Percentiles rank a stretch among this genome's conserved stretches.
Conservation (phyloP, 257 asterid genomes). For the Forsythia viridissima region DNA sequence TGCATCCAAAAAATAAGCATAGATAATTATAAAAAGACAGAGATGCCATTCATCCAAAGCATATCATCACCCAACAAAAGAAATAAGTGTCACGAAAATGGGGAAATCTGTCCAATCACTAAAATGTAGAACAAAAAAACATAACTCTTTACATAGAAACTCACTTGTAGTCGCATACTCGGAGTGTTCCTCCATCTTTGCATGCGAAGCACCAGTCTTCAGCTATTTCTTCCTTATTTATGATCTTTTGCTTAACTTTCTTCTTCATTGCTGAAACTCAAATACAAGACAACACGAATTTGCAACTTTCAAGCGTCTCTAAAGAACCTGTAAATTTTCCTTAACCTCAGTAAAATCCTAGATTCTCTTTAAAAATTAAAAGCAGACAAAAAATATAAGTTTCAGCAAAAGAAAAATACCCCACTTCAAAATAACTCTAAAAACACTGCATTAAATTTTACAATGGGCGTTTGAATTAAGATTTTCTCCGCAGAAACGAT, state of each 20-base stretch:
- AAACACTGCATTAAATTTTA: not conserved
- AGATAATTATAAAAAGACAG: not conserved
- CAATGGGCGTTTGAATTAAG: not conserved
- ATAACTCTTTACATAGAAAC: not conserved
- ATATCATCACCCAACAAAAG: not conserved
- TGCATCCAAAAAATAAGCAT: not conserved
- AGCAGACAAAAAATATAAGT: not conserved
- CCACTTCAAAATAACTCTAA: not conserved
- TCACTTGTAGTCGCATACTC: constrained; percentile 69
- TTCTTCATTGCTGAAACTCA: constrained; percentile 37
- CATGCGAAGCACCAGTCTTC: constrained; percentile 85
- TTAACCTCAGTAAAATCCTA: not conserved
- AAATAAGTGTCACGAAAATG: not conserved
- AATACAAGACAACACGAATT: not conserved
- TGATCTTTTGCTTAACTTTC: constrained; percentile 29
- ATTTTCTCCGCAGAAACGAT: not conserved
- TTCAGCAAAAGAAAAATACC: not conserved
- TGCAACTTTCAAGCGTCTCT: not conserved
- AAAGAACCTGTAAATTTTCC: not conserved
- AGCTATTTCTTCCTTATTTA: constrained; percentile 44
- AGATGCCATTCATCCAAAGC: not conserved
- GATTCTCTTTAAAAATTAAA: not conserved
- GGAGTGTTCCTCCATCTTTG: constrained; percentile 76
- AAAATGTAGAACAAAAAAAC: not conserved
- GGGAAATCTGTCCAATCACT: not conserved